These are phyloP conservation scores for Phytopythium ostracodes DNA, from an alignment of 352 stramenopile species.

Conservation along the genomic window DNA sequence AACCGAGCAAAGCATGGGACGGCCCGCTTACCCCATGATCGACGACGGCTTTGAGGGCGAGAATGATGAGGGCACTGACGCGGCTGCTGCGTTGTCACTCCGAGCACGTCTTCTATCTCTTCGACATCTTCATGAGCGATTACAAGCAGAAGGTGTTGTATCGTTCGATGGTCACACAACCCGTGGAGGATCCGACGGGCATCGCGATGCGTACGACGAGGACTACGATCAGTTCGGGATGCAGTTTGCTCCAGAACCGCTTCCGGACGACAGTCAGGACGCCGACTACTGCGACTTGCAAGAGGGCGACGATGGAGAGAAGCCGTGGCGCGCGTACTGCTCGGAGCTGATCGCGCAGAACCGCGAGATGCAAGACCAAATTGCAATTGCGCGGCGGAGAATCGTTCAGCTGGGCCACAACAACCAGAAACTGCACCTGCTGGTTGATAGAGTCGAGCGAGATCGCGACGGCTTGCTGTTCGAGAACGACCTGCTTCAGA, in stretches of 20 bases:
- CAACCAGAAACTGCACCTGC: slow-evolving; percentile 79
- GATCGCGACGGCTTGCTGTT: slow-evolving; percentile 77
- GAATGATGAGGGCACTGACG: not conserved
- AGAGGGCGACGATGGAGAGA: slow-evolving; percentile 14
- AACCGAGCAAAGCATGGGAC: slow-evolving; percentile 4
- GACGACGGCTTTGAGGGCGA: not conserved
- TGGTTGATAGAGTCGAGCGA: slow-evolving; percentile 80
- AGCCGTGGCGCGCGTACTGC: slow-evolving; percentile 69
- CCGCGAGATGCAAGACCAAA: slow-evolving; percentile 73
- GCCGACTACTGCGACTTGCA: slow-evolving; percentile 5
- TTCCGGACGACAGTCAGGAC: not conserved
- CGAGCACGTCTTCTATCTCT: not conserved
- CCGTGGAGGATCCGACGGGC: not conserved
- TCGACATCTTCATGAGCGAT: not conserved
- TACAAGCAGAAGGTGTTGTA: not conserved
- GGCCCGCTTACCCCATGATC: not conserved
- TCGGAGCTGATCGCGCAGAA: slow-evolving; percentile 70
- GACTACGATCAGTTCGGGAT: not conserved
- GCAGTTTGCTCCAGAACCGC: not conserved
- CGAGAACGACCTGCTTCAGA: slow-evolving; percentile 80
- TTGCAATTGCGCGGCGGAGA: slow-evolving; percentile 49
- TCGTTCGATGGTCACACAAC: not conserved
- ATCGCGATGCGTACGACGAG: not conserved
- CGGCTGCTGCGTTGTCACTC: not conserved
- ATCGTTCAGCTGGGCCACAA: slow-evolving; percentile 73